A percentile compares a stretch with the other conserved stretches of the same genome.
Evolutionary conservation across 176 grass and related monocot species (phyloP).

Genomic region (Neostapfia colusana): DNA sequence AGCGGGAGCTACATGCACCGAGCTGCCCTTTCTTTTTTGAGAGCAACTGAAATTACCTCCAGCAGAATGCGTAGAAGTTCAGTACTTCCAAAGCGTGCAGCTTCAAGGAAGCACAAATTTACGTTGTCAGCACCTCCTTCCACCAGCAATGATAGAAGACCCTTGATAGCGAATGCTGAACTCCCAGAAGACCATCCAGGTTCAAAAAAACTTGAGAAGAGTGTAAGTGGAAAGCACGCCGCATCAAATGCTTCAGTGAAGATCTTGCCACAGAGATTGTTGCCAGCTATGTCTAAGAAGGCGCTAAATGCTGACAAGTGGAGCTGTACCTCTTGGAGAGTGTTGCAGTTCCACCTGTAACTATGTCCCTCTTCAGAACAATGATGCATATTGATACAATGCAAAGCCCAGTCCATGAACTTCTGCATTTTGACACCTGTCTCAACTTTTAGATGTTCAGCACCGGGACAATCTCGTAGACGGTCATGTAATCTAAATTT

Average conservation of each 20-base stretch:
- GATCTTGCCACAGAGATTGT: conserved; percentile 76
- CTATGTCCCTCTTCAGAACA: conserved; percentile 41
- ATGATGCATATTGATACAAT: conserved; percentile 70
- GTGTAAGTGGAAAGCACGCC: conserved; percentile 79
- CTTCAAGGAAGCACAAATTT: conserved; percentile 80
- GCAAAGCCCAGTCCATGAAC: conserved; percentile 87
- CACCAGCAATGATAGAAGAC: conserved; percentile 70
- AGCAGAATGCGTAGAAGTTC: conserved; percentile 82
- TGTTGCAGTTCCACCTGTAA: conserved; percentile 38
- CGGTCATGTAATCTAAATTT: conserved; percentile 63
- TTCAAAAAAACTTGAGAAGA: conserved; percentile 87
- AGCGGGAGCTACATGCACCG: too few species aligned
- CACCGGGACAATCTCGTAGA: conserved; percentile 78
- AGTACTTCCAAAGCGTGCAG: conserved; percentile 82
- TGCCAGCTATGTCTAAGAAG: conserved; percentile 77
- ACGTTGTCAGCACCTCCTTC: conserved; percentile 86
- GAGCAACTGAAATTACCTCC: conserved; percentile 57
- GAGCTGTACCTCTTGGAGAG: conserved; percentile 64
- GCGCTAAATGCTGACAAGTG: conserved; percentile 72
- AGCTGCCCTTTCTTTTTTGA: too few species aligned
- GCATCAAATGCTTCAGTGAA: conserved; percentile 87
- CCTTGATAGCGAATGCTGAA: conserved; percentile 61
- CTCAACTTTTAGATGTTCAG: conserved; percentile 66
- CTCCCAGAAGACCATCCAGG: conserved; percentile 77
- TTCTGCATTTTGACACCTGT: conserved; percentile 70